These are phyloP conservation scores for Collybia sordida DNA, from an alignment of 768 basidiomycete genomes.

Conservation along the genomic window DNA sequence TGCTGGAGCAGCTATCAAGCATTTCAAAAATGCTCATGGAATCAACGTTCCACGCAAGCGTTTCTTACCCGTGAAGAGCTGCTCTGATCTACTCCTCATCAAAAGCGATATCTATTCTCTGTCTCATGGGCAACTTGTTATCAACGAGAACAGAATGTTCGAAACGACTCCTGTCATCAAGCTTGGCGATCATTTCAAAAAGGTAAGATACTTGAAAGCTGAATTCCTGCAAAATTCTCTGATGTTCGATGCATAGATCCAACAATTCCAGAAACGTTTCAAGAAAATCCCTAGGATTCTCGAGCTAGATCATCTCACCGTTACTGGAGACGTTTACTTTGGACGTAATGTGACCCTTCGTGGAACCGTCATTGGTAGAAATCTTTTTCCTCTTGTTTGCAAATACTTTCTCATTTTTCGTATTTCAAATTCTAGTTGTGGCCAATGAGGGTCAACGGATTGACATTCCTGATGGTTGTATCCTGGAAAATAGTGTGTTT, in stretches of 20 bases:
- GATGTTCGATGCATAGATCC: slow-evolving; percentile 44
- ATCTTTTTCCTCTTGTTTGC: background rate
- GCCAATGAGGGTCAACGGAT: slow-evolving; percentile 83
- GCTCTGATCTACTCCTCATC: slow-evolving; percentile 86
- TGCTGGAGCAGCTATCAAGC: slow-evolving; percentile 91
- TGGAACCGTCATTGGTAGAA: slow-evolving; percentile 80
- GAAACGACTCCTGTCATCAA: slow-evolving; percentile 93
- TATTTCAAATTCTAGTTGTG: slow-evolving; percentile 46
- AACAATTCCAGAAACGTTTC: slow-evolving; percentile 92
- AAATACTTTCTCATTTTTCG: background rate
- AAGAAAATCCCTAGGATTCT: slow-evolving; percentile 90
- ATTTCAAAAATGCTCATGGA: slow-evolving; percentile 89
- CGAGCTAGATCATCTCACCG: slow-evolving; percentile 93
- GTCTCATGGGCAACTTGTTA: slow-evolving; percentile 82
- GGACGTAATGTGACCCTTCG: slow-evolving; percentile 83
- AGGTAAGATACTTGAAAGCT: slow-evolving; percentile 42
- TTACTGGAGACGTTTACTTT: slow-evolving; percentile 89
- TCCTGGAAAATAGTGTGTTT: slow-evolving; percentile 65
- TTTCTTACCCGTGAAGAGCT: slow-evolving; percentile 90
- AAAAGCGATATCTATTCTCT: slow-evolving; percentile 93
- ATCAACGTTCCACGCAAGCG: slow-evolving; percentile 94
- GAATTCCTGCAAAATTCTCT: background rate
- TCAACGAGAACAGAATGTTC: slow-evolving; percentile 83
- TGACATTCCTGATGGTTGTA: slow-evolving; percentile 80
- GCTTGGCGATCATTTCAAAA: slow-evolving; percentile 96